Conservation (phyloP, 768 basidiomycete species). For the Tephrocybe sp. region DNA sequence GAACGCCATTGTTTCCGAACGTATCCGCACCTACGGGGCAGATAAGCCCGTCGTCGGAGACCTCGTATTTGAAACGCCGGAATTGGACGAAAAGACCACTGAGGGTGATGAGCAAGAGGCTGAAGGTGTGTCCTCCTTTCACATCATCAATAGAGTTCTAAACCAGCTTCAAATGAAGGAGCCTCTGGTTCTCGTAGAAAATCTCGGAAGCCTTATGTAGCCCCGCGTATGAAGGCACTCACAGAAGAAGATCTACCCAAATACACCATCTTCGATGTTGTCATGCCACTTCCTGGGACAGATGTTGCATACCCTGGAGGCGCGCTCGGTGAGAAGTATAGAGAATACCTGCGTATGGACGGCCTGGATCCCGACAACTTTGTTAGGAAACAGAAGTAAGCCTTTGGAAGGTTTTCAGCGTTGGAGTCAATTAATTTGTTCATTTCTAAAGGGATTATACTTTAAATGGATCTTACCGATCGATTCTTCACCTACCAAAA, state of each 20-base stretch:
- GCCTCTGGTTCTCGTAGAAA: constrained; percentile 28
- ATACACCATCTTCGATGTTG: constrained; percentile 89
- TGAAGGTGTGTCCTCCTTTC: constrained; percentile 21
- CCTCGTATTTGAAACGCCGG: constrained; percentile 69
- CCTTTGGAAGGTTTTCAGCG: neutral
- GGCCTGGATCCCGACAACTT: constrained; percentile 91
- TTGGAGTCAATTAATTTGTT: neutral
- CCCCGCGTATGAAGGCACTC: constrained; percentile 74
- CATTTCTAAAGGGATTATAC: constrained; percentile 73
- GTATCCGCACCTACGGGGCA: constrained; percentile 74
- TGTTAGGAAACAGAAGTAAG: constrained; percentile 84
- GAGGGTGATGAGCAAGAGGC: constrained; percentile 32
- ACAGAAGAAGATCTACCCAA: constrained; percentile 74
- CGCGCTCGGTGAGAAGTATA: constrained; percentile 80
- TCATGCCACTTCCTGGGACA: constrained; percentile 96
- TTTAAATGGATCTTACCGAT: constrained; percentile 89
- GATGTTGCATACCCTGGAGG: constrained; percentile 94
- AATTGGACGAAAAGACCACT: constrained; percentile 30
- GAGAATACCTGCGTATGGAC: constrained; percentile 77
- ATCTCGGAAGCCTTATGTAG: constrained; percentile 54
- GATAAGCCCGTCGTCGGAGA: constrained; percentile 82
- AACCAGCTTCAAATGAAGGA: constrained; percentile 18
- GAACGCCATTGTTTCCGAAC: constrained; percentile 96
- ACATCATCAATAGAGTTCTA: neutral
- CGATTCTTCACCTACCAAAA: constrained; percentile 82